Evolutionary conservation across 1,284 basidiomycete genomes (phyloP).

Genomic region (Erythrobasidium hasegawianum): DNA sequence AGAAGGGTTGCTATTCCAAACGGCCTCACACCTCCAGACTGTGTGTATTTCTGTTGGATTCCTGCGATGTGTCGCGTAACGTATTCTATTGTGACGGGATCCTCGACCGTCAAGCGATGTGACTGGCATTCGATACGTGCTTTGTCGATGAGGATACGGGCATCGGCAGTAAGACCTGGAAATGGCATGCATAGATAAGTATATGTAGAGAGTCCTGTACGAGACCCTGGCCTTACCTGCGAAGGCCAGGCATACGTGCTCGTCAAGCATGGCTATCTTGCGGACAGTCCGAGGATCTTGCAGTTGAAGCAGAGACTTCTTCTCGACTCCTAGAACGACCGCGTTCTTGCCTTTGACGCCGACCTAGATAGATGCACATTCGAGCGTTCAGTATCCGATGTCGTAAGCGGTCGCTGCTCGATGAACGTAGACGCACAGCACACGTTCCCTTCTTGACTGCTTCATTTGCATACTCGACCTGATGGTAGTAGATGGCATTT

Average conservation of each 20-base stretch:
- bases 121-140: constrained; percentile 97
- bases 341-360: constrained; percentile 92
- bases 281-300: constrained; percentile 97
- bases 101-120: constrained; percentile 94
- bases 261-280: constrained; percentile 98
- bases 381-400: constrained; percentile 21
- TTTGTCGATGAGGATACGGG: constrained; percentile 95
- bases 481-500: no score
- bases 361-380: constrained; percentile 58
- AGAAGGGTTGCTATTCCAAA: constrained; percentile 98
- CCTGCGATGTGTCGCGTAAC: constrained; percentile 97
- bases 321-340: constrained; percentile 96
- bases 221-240: constrained; percentile 64
- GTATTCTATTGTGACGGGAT: constrained; percentile 96
- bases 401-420: constrained; percentile 9
- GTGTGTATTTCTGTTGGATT: constrained; percentile 88
- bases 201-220: no score
- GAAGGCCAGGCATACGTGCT: constrained; percentile 96
- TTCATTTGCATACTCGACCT: constrained; percentile 98
- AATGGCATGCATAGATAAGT: no score
- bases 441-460: constrained; percentile 97
- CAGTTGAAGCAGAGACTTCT: constrained; percentile 90
- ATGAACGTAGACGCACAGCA: constrained; percentile 62
- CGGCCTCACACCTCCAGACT: constrained; percentile 96
- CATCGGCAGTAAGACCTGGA: constrained; percentile 91